Conservation (phyloP, 495 filamentous ascomycete genomes). For the Trichoderma reesei region DNA sequence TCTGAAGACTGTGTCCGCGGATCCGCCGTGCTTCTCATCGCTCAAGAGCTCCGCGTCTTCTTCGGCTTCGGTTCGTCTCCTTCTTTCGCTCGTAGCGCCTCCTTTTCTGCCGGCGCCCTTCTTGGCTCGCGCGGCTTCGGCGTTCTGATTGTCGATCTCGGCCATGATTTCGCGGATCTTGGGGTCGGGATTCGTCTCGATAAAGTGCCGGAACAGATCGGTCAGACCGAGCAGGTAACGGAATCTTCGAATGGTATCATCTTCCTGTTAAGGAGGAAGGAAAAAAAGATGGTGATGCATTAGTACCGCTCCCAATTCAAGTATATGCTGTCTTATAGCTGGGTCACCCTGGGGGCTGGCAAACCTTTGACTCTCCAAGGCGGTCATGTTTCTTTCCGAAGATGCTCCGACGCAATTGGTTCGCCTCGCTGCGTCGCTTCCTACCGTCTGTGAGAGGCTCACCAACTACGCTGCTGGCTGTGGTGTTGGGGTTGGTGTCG, state of each 20-base stretch:
- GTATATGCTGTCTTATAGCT: not conserved
- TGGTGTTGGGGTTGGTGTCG: slow-evolving; percentile 87
- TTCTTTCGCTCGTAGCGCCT: slow-evolving; percentile 70
- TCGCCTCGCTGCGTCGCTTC: slow-evolving; percentile 73
- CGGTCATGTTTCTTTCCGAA: slow-evolving; percentile 90
- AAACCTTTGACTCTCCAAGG: slow-evolving; percentile 83
- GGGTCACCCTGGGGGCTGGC: slow-evolving; percentile 7
- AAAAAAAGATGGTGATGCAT: not conserved
- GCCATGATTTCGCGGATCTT: slow-evolving; percentile 82
- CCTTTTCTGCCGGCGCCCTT: slow-evolving; percentile 69
- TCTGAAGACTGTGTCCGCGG: slow-evolving; percentile 79
- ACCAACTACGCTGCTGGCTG: slow-evolving; percentile 76
- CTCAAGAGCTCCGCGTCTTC: slow-evolving; percentile 92
- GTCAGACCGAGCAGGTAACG: slow-evolving; percentile 92
- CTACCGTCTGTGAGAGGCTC: slow-evolving; percentile 67
- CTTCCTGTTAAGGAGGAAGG: slow-evolving; percentile 51
- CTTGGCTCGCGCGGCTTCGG: slow-evolving; percentile 58
- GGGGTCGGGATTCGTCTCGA: slow-evolving; percentile 91
- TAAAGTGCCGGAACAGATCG: slow-evolving; percentile 98
- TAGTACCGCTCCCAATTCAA: not conserved
- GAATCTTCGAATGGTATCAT: slow-evolving; percentile 91
- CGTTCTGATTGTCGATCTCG: slow-evolving; percentile 88
- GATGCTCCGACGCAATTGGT: slow-evolving; percentile 76
- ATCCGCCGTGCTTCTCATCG: slow-evolving; percentile 79
- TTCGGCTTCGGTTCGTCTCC: slow-evolving; percentile 88